Conservation (phyloP, 164 flowering plant species). For the Buxus sempervirens region DNA sequence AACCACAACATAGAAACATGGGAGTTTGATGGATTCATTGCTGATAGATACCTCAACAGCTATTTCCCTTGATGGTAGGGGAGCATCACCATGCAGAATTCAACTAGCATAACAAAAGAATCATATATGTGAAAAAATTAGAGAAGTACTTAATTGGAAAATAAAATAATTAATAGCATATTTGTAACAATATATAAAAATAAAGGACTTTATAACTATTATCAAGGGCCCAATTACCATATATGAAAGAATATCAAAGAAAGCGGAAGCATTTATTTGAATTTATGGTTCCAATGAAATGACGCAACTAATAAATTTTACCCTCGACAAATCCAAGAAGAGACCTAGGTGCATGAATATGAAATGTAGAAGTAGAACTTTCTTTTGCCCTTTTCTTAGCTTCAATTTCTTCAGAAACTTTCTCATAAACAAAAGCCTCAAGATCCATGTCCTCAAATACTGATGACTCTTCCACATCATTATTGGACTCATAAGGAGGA, state of each 20-base stretch:
- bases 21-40: too few species aligned
- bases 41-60: too few species aligned
- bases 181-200: background rate
- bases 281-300: background rate
- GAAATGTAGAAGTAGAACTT: constrained; percentile 51
- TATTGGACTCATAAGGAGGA: constrained; percentile 38
- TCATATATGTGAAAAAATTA: background rate
- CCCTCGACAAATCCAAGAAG: constrained; percentile 62
- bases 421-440: constrained; percentile 47
- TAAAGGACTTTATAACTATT: background rate
- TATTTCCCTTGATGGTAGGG: too few species aligned
- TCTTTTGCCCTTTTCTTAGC: constrained; percentile 41
- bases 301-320: constrained; percentile 17
- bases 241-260: background rate
- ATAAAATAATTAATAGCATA: background rate
- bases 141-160: background rate
- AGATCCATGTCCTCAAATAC: constrained; percentile 71
- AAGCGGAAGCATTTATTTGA: background rate
- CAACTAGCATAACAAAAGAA: background rate
- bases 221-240: background rate
- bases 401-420: constrained; percentile 52
- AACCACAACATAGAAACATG: too few species aligned
- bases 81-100: too few species aligned
- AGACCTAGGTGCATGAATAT: constrained; percentile 53
- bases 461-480: constrained; percentile 38